Evolutionary conservation across 2,329 filamentous ascomycete genomes (phyloP).

Genomic region (Rhynchosporium secalis): DNA sequence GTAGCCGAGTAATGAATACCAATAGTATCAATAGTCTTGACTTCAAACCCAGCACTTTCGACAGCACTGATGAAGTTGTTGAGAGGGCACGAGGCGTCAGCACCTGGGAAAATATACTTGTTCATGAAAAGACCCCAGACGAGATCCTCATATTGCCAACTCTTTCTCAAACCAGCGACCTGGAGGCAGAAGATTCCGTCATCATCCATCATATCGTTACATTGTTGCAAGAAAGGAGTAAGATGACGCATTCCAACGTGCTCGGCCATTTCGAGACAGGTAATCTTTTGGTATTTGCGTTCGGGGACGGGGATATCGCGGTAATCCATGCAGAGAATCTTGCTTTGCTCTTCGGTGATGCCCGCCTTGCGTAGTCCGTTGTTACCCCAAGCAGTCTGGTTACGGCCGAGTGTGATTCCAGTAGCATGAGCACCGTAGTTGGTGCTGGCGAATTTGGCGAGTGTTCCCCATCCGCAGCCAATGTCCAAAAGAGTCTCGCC

Average conservation of each 20-base stretch:
- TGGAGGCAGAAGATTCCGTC: slow-evolving; percentile 96
- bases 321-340: slow-evolving; percentile 95
- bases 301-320: slow-evolving; percentile 83
- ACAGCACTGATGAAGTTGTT: slow-evolving; percentile 83
- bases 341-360: slow-evolving; percentile 83
- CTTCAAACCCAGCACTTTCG: slow-evolving; percentile 83
- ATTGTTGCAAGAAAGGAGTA: slow-evolving; percentile 75
- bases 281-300: slow-evolving; percentile 89
- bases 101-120: slow-evolving; percentile 98
- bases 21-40: slow-evolving; percentile 90
- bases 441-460: slow-evolving; percentile 87
- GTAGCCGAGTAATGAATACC: slow-evolving; percentile 97
- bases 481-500: slow-evolving; percentile 89
- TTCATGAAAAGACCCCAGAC: slow-evolving; percentile 99
- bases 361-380: slow-evolving; percentile 79
- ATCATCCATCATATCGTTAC: slow-evolving; percentile 93
- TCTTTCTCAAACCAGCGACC: slow-evolving; percentile 88
- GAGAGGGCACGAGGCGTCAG: slow-evolving; percentile 90
- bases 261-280: slow-evolving; percentile 97
- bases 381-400: slow-evolving; percentile 98
- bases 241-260: slow-evolving; percentile 96
- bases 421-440: slow-evolving; percentile 84
- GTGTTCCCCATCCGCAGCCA: slow-evolving; percentile 96
- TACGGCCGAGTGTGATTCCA: slow-evolving; percentile 90
- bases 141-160: slow-evolving; percentile 97